Evolutionary conservation across 768 basidiomycete species (phyloP).

Genomic region (Trametes punicea): DNA sequence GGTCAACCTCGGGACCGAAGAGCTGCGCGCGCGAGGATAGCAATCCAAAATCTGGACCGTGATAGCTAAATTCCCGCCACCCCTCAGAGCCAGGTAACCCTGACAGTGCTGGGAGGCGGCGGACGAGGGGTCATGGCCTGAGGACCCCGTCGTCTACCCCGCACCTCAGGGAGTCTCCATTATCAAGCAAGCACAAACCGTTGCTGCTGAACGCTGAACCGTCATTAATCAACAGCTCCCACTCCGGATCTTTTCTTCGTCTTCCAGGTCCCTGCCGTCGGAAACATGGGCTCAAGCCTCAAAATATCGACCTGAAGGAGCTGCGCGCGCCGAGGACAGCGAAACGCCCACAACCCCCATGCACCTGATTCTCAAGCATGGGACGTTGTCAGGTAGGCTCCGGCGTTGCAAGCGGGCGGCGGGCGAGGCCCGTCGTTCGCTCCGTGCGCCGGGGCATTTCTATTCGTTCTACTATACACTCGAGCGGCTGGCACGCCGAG

Average conservation of each 20-base stretch:
- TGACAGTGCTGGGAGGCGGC: neutral
- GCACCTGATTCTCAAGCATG: neutral
- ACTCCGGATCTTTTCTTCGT: no score
- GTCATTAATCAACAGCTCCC: no score
- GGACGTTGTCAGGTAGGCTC: neutral
- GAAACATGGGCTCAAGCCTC: no score
- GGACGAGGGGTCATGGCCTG: slow-evolving; percentile 1
- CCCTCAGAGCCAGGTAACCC: neutral
- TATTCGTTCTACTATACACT: neutral
- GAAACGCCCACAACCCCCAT: neutral
- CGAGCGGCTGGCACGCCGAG: neutral
- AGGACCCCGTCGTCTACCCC: neutral
- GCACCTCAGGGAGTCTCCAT: neutral
- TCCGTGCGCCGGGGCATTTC: neutral
- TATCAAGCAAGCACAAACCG: neutral
- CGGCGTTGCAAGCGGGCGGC: neutral
- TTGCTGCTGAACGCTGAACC: no score
- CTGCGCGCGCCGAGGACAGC: neutral
- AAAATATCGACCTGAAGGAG: neutral
- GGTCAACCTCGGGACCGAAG: no score
- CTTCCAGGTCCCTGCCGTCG: no score
- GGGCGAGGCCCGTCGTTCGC: slow-evolving; percentile 3
- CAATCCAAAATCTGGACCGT: no score
- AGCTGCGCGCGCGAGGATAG: no score
- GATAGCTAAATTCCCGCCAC: no score